Evolutionary conservation across 2,329 filamentous ascomycete genomes (phyloP).

Genomic region (Exophiala aquamarina): DNA sequence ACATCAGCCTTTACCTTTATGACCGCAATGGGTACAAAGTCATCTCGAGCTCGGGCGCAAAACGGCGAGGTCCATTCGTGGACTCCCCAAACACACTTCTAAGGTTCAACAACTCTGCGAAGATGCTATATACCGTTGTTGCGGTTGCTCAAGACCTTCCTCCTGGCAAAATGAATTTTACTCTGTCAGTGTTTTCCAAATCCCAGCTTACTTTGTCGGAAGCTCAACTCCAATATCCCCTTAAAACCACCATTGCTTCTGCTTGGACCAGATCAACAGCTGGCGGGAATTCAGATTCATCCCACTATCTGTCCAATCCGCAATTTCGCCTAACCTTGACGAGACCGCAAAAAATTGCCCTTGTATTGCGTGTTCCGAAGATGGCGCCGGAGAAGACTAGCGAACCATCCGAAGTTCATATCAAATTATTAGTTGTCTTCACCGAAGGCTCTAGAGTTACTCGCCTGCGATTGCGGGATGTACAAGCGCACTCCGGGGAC

Average conservation of each 20-base stretch:
- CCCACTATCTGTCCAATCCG: slow-evolving; percentile 80
- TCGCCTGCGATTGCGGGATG: slow-evolving; percentile 68
- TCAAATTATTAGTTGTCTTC: slow-evolving; percentile 69
- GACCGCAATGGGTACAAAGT: slow-evolving; percentile 69
- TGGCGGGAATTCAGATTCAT: slow-evolving; percentile 77
- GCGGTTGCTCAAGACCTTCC: slow-evolving; percentile 78
- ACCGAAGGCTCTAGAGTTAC: slow-evolving; percentile 65
- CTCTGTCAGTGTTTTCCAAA: slow-evolving; percentile 77
- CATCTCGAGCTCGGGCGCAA: slow-evolving; percentile 68
- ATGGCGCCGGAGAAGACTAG: slow-evolving; percentile 29
- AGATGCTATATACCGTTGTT: slow-evolving; percentile 61
- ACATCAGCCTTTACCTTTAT: slow-evolving; percentile 85
- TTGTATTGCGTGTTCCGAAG: slow-evolving; percentile 31
- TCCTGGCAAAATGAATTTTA: slow-evolving; percentile 75
- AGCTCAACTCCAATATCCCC: slow-evolving; percentile 61
- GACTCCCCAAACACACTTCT: slow-evolving; percentile 91
- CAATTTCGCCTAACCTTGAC: slow-evolving; percentile 67
- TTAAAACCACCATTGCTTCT: slow-evolving; percentile 60
- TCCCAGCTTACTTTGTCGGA: slow-evolving; percentile 60
- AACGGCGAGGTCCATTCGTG: slow-evolving; percentile 80
- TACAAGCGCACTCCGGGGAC: slow-evolving; percentile 81
- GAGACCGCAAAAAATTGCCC: slow-evolving; percentile 39
- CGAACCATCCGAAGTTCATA: slow-evolving; percentile 67
- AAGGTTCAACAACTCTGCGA: slow-evolving; percentile 62
- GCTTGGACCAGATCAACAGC: slow-evolving; percentile 78